These are phyloP conservation scores for Posidonia oceanica DNA, from an alignment of 116 monocot species.

Conservation along the genomic window DNA sequence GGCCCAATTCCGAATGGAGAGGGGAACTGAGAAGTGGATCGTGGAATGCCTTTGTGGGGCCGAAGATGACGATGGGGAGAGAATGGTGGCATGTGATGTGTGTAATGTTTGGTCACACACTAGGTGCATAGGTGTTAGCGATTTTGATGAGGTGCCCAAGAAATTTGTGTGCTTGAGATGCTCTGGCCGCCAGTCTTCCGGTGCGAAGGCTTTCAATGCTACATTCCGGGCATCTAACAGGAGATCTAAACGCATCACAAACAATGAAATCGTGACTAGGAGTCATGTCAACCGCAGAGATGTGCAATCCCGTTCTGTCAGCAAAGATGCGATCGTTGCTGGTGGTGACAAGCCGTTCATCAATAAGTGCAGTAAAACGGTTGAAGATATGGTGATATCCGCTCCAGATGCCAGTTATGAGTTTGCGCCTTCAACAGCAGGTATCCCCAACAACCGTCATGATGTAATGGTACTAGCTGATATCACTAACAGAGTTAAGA, in stretches of 20 bases:
- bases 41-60: conserved; percentile 76
- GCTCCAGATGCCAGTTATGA: not conserved
- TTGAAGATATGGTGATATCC: not conserved
- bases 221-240: not conserved
- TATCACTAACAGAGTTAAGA: not conserved
- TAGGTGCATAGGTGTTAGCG: conserved; percentile 57
- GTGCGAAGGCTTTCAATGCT: not conserved
- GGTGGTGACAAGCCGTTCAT: not conserved
- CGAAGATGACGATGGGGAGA: conserved; percentile 74
- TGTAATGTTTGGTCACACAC: conserved; percentile 91
- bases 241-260: not conserved
- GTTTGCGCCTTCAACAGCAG: not conserved
- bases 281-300: no score
- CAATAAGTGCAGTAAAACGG: not conserved
- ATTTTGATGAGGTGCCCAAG: conserved; percentile 39
- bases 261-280: not conserved
- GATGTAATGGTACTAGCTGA: not conserved
- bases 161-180: conserved; percentile 56
- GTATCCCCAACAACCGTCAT: not conserved
- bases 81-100: conserved; percentile 79
- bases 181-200: not conserved
- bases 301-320: no score
- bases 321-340: not conserved
- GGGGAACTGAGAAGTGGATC: conserved; percentile 62
- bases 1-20: conserved; percentile 54